phyloP scores from a whole-genome alignment of 2,329 filamentous ascomycete species.

The Basipetospora chlamydospora region DNA sequence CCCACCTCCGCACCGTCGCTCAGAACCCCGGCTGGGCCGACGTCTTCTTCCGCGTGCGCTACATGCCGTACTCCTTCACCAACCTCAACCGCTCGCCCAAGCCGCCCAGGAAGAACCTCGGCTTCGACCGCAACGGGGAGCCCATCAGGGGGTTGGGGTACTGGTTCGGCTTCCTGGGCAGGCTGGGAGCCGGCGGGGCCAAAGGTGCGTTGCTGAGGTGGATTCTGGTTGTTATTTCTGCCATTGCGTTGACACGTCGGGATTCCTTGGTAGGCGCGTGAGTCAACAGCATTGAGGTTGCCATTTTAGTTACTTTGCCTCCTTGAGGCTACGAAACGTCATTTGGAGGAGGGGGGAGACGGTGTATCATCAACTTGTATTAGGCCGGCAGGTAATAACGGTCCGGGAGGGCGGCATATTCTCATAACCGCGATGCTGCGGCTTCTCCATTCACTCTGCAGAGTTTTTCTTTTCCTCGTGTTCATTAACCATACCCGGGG shows the following conservation, averaged over 20 bases:
- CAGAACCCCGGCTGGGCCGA: constrained; percentile 55
- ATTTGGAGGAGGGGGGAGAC: not conserved
- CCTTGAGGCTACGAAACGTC: no score
- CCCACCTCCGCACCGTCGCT: constrained; percentile 42
- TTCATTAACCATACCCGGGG: no score
- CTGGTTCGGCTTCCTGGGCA: constrained; percentile 35
- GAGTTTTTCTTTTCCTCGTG: no score
- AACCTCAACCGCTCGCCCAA: constrained; percentile 29
- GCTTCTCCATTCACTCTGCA: no score
- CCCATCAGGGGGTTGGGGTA: constrained; percentile 35
- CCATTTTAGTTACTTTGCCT: no score
- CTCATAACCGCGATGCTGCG: no score
- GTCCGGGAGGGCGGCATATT: no score
- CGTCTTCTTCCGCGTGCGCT: constrained; percentile 49
- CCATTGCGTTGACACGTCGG: constrained; percentile 2
- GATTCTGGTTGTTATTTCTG: constrained; percentile 14
- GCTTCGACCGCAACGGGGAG: constrained; percentile 48
- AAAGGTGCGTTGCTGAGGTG: constrained; percentile 39
- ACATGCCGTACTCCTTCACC: constrained; percentile 42
- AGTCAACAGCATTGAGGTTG: not conserved
- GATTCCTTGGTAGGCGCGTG: constrained; percentile 1
- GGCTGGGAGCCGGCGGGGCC: constrained; percentile 33
- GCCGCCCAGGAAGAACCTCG: constrained; percentile 31
- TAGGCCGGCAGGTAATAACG: no score
- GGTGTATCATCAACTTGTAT: no score